Evolutionary conservation across 306 rosid species (phyloP), one percentile per base, ranked within the genome.

Genomic region (Cyamopsis tetragonoloba): DNA sequence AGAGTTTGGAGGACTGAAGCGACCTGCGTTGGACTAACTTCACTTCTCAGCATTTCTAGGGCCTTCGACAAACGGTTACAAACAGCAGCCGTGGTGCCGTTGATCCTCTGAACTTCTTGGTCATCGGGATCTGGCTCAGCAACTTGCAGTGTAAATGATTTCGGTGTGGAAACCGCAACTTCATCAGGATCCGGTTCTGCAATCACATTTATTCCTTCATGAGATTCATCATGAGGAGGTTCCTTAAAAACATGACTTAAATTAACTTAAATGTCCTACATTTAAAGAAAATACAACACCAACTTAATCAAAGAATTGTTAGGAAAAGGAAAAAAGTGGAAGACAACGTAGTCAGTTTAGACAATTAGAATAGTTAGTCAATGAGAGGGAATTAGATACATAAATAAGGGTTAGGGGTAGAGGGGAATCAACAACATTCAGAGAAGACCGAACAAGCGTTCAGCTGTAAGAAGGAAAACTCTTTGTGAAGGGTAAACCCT

Each of bases 51-150:
- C 78, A 62, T 76, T 79, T 79, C 78, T 63, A 90, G 74, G 63
- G 84, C 82, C 79, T 86, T 87, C 73, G 44, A 75, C 72, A 90
- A 67, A 34, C 90, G 91, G 55, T 77, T 74, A 75, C 86, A 88
- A 55, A 81, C 74, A 77, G 56, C 72, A 54, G 85, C 62, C 47
- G 87, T 85, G 47, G 92, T 77, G 57, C 84, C 96, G 71, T 86
- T 86, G 48, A 93, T 86, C 80, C 96, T 83, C 77, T 75, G 90
- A 57, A 88, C 55, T 77, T 86, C 97, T 73, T 85, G 78, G 81
- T 93, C 96, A 79, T 93, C 91, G 4, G 97, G 92, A 82, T 89
- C 89, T 10, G 89, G 95, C 68, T 90, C 97, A 50, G 72, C 83
- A 27, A 77, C 74, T 76, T 75, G 87, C 84, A 76, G 65, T 17